Base-by-base conservation (phyloP, 495 filamentous ascomycete species). In the Astrocystis sublimbata region DNA sequence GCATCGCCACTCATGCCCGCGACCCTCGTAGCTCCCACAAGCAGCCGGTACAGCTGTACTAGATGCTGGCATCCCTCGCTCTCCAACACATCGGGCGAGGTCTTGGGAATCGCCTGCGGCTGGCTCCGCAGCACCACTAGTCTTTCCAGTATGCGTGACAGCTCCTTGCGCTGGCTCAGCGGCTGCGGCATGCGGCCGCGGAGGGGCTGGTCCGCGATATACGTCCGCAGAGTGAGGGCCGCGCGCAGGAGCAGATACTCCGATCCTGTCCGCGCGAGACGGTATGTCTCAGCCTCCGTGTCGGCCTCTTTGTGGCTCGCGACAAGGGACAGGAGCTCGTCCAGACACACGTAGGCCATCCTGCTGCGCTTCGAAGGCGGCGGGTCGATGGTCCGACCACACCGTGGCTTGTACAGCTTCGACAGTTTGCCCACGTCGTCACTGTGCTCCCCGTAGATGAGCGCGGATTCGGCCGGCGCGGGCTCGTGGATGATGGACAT, bases 121-220 rank as follows among this genome's bases (percentile, higher is more conserved):
- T 93, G 89, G 15, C 86, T 89, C 35, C 83, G 78, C 43, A 98
- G 76, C 23, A 79, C 76, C 5, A 88, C 81, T 56, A 96, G 75
- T 12, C 80, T 75, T 19, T 78, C 73, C 12, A 98, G 76, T 28
- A 94, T 80, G 60, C 91, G 86, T 1, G 89, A 71, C 50, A 98
- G 75, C 65, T 94, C 92, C 65, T 83, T 85, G 41, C 91, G 85
- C 66, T 97, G 91, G 0, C 85, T 85, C 13, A 88, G 81, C 4
- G 94, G 94, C 72, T 96, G 92, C 31, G 94, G 94, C 88, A 94
- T 93, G n/a, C 86, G 79, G 0, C 94, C 96, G 15, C 94, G 82
- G 10, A 98, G 79, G 15, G 94, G 94, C 68, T 97, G 94, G 73
- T 98, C 94, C 5, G 92, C 89, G 46, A 93, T 88, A 68, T 96